Evolutionary conservation across 768 basidiomycete species (phyloP).

Genomic region (Xerocomus spinulosus): DNA sequence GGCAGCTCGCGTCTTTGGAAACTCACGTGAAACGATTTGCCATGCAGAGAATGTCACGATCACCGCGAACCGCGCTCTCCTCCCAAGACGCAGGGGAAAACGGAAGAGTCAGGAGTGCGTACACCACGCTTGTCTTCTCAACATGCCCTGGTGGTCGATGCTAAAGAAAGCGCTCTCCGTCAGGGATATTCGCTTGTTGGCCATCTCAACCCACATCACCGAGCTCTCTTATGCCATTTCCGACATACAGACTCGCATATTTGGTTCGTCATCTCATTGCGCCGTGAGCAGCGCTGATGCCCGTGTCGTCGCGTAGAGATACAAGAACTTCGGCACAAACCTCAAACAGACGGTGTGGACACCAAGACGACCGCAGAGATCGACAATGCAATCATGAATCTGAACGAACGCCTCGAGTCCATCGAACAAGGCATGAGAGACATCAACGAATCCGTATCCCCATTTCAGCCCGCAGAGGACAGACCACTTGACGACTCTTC

Average conservation of each 20-base stretch:
- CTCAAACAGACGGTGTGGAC: constrained; percentile 53
- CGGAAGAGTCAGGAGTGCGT: constrained; percentile 68
- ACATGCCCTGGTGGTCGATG: constrained; percentile 26
- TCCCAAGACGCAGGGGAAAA: constrained; percentile 43
- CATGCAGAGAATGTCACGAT: constrained; percentile 69
- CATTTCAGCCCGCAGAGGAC: constrained; percentile 46
- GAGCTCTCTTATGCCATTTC: constrained; percentile 84
- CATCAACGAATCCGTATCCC: constrained; percentile 61
- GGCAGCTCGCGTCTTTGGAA: constrained; percentile 24
- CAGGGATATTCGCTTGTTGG: constrained; percentile 73
- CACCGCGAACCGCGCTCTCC: constrained; percentile 47
- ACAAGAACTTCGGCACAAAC: constrained; percentile 88
- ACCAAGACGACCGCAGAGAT: constrained; percentile 64
- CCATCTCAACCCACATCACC: constrained; percentile 80
- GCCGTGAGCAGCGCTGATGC: constrained; percentile 10
- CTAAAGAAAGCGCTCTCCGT: constrained; percentile 23
- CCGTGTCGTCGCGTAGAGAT: constrained; percentile 53
- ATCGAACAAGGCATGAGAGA: constrained; percentile 69
- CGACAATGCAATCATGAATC: constrained; percentile 72
- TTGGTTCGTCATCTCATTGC: constrained; percentile 46
- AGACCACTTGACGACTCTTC: constrained; percentile 45
- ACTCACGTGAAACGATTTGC: constrained; percentile 33
- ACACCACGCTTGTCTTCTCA: constrained; percentile 10
- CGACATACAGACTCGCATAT: constrained; percentile 88
- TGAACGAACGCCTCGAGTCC: constrained; percentile 74